Percentiles rank a stretch among this genome's conserved stretches.
Evolutionary conservation across 495 filamentous ascomycete genomes (phyloP).

Genomic region (Penicillium arizonense): DNA sequence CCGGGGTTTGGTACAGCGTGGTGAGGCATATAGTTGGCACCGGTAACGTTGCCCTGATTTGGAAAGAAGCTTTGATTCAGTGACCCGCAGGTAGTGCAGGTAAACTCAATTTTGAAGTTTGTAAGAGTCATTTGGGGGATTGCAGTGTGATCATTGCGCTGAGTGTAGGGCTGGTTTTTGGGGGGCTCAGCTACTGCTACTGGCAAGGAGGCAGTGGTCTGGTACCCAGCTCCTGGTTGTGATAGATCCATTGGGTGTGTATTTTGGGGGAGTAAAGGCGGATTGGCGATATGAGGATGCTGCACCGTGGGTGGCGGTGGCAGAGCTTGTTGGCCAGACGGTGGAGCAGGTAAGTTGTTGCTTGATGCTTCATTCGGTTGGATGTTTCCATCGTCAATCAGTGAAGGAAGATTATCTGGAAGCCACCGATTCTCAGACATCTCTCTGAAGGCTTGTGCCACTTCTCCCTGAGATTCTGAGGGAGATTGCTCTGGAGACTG

Average conservation of each 20-base stretch:
- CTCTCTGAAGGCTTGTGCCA: constrained; percentile 21
- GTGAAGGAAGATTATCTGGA: constrained; percentile 26
- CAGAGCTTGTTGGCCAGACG: constrained; percentile 26
- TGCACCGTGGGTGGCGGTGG: constrained; percentile 20
- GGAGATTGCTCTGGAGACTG: constrained; percentile 22
- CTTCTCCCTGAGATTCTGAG: constrained; percentile 19
- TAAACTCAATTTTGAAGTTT: constrained; percentile 48
- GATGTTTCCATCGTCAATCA: constrained; percentile 32
- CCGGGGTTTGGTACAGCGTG: constrained; percentile 24
- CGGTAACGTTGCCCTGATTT: constrained; percentile 42
- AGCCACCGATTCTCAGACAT: constrained; percentile 39
- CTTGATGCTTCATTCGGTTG: constrained; percentile 22
- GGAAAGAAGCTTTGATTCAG: constrained; percentile 47
- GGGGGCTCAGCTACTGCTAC: constrained; percentile 19
- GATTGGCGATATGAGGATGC: constrained; percentile 20
- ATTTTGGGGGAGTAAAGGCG: constrained; percentile 17
- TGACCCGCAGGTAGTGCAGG: constrained; percentile 43
- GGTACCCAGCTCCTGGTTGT: constrained; percentile 22
- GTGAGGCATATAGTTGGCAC: constrained; percentile 29
- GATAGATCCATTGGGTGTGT: constrained; percentile 21
- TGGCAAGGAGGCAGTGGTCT: constrained; percentile 17
- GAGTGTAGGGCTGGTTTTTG: constrained; percentile 25
- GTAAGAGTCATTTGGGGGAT: constrained; percentile 35
- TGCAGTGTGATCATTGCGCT: constrained; percentile 24
- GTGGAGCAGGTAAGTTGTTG: constrained; percentile 16